These are phyloP conservation scores for Glonium stellatum DNA, from an alignment of 495 filamentous ascomycete species.

Conservation along the genomic window DNA sequence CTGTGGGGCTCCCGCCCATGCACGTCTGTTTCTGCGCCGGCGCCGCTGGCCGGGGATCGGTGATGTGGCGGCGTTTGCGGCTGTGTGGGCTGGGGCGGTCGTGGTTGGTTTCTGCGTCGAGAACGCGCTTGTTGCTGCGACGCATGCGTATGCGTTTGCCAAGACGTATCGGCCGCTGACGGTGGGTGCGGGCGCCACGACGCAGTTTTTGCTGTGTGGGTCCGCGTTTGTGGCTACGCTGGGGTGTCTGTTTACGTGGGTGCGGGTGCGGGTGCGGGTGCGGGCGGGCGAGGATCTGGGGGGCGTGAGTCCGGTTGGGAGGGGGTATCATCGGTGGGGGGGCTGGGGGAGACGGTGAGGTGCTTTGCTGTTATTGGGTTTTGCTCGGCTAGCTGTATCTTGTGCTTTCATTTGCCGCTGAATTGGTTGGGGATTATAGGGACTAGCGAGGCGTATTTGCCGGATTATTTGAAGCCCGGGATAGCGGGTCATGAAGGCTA, in stretches of 20 bases:
- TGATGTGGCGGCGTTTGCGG: not conserved
- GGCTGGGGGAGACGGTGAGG: not conserved
- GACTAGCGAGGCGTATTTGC: not conserved
- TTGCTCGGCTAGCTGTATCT: not conserved
- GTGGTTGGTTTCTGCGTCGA: not conserved
- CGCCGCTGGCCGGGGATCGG: not conserved
- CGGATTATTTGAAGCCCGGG: slow-evolving; percentile 5
- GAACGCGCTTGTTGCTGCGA: not conserved
- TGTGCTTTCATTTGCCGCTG: slow-evolving; percentile 3
- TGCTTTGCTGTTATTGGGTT: slow-evolving; percentile 3
- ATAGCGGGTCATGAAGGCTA: not conserved
- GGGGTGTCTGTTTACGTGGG: not conserved
- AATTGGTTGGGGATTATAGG: not conserved
- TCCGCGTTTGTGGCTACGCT: not conserved
- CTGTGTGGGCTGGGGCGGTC: not conserved
- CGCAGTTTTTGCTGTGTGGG: not conserved
- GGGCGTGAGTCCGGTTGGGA: not conserved
- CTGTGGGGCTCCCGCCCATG: slow-evolving; percentile 7
- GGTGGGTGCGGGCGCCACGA: not conserved
- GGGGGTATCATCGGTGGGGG: slow-evolving; percentile 1
- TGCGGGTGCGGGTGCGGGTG: not conserved
- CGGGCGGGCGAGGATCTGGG: not conserved
- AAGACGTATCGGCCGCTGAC: not conserved
- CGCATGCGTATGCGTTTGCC: slow-evolving; percentile 1
- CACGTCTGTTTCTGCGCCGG: slow-evolving; percentile 1